Conservation (phyloP, 2,329 filamentous ascomycete species). For the Purpureocillium lavendulum region DNA sequence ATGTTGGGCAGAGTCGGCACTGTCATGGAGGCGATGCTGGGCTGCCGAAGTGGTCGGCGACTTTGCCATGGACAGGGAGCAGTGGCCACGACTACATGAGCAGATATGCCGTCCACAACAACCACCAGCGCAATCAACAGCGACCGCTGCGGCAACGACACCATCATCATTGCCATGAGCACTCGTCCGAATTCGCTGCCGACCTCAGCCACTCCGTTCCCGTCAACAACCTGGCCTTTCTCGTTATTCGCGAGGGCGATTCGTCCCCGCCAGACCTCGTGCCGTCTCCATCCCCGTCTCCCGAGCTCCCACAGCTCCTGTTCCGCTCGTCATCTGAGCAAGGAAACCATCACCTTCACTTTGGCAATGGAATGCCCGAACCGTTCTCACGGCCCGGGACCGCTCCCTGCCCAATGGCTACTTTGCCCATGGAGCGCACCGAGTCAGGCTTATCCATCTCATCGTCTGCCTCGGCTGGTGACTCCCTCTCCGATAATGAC, state of each 20-base stretch:
- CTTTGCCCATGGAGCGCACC: slow-evolving; percentile 35
- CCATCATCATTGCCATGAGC: background rate
- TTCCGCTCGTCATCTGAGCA: slow-evolving; percentile 4
- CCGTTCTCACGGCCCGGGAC: slow-evolving; percentile 5
- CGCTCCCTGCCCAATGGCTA: slow-evolving; percentile 3
- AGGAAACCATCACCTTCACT: background rate
- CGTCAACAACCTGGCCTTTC: slow-evolving; percentile 24
- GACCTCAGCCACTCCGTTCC: slow-evolving; percentile 14
- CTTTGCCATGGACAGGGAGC: background rate
- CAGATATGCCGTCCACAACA: background rate
- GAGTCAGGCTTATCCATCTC: slow-evolving; percentile 4
- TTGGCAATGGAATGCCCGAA: background rate
- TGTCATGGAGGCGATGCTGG: too few species aligned
- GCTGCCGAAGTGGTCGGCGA: background rate
- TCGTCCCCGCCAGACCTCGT: slow-evolving; percentile 4
- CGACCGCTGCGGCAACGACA: background rate
- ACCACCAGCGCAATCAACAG: background rate
- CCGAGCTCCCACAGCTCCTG: slow-evolving; percentile 11
- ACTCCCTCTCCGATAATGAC: slow-evolving; percentile 14
- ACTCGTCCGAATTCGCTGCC: background rate
- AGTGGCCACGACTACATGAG: background rate
- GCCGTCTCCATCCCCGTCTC: slow-evolving; percentile 11
- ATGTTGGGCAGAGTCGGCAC: too few species aligned
- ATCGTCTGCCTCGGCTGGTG: slow-evolving; percentile 19
- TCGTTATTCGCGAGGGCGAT: slow-evolving; percentile 28